Conservation (phyloP, 768 basidiomycete genomes). For the Tubosaeta brunneosetosa region DNA sequence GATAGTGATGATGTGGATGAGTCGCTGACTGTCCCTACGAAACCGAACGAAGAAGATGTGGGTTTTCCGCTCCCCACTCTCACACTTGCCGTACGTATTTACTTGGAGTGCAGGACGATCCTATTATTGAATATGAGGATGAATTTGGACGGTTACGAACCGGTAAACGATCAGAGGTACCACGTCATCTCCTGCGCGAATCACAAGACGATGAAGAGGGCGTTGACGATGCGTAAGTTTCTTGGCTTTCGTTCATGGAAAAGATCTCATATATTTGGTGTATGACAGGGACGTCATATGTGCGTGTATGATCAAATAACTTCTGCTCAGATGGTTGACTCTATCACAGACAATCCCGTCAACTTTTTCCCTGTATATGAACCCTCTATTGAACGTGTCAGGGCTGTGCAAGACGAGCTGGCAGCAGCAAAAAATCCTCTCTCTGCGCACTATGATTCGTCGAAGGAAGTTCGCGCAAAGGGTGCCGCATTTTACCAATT, state of each 20-base stretch:
- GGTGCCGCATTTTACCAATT: constrained; percentile 94
- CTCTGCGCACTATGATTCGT: constrained; percentile 76
- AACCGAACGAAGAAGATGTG: constrained; percentile 38
- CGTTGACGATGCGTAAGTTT: constrained; percentile 53
- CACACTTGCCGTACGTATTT: not conserved
- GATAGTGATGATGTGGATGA: constrained; percentile 80
- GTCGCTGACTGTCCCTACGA: constrained; percentile 57
- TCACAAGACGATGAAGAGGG: constrained; percentile 38
- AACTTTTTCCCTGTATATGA: constrained; percentile 87
- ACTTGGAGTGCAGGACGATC: constrained; percentile 51
- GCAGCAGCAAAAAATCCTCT: constrained; percentile 69
- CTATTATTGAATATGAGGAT: constrained; percentile 80
- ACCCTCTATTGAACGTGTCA: constrained; percentile 74
- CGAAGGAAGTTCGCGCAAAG: constrained; percentile 76
- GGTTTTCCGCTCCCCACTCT: constrained; percentile 1
- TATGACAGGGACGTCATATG: constrained; percentile 54
- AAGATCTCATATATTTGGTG: constrained; percentile 3
- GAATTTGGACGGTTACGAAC: constrained; percentile 80
- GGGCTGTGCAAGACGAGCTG: constrained; percentile 65
- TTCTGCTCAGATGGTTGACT: not conserved
- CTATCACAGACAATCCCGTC: constrained; percentile 63
- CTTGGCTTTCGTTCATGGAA: not conserved
- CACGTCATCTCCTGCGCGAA: constrained; percentile 53
- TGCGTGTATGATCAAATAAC: constrained; percentile 23
- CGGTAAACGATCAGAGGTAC: constrained; percentile 69